phyloP scores from a whole-genome alignment of 202 grass and related monocot genomes.

The Thinopyrum obtusiflorum region DNA sequence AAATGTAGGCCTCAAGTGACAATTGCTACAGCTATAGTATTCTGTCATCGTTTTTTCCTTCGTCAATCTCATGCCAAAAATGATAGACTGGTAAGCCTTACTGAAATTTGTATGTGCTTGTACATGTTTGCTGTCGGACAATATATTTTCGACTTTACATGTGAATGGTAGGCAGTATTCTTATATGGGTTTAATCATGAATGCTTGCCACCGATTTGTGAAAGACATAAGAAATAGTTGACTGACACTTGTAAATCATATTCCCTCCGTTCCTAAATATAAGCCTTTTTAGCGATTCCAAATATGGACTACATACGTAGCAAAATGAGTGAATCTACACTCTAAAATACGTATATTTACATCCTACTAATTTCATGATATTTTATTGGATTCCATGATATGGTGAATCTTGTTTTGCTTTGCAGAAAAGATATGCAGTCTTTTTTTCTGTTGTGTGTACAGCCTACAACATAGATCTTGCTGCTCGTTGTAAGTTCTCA shows the following conservation, averaged over 20 bases:
- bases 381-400: background rate
- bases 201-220: background rate
- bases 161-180: background rate
- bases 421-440: background rate
- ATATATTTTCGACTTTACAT: background rate
- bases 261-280: too few relatives aligned
- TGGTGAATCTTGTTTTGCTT: background rate
- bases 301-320: too few relatives aligned
- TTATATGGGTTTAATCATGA: background rate
- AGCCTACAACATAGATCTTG: background rate
- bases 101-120: slow-evolving; percentile 8
- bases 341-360: too few relatives aligned
- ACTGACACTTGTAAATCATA: background rate
- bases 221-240: slow-evolving; percentile 2
- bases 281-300: too few relatives aligned
- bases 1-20: slow-evolving; percentile 73
- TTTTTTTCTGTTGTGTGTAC: background rate
- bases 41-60: slow-evolving; percentile 80
- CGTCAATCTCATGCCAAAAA: slow-evolving; percentile 78
- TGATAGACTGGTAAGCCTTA: slow-evolving; percentile 65
- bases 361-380: background rate
- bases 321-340: too few relatives aligned
- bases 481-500: background rate
- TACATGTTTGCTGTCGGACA: background rate
- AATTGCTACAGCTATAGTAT: slow-evolving; percentile 79